Evolutionary conservation across 345 rosid species (phyloP), one percentile per base, ranked within the genome.

Genomic region (Bruguiera gymnorhiza): DNA sequence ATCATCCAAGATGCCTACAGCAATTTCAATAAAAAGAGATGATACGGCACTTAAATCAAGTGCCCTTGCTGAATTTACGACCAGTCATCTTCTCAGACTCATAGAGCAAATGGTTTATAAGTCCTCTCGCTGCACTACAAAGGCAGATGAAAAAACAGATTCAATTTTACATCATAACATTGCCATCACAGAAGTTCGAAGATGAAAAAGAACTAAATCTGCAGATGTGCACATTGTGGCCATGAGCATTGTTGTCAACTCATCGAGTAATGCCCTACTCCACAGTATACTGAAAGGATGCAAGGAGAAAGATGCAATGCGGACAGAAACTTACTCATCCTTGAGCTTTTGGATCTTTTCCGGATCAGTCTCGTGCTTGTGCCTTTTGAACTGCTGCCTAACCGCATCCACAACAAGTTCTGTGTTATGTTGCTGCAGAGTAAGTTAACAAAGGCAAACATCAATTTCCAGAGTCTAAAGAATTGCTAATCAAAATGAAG

Each of bases 81-180:
- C 99, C 95, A 34, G 94, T 73, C 80, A 83, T 53, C 85, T 79
- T 88, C 84, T 91, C 97, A 20, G 97, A 70, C 80, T 90, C 99
- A 1, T 84, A 82, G 54, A 95, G 82, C 62, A 92, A 88, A 79
- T 95, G 99, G 78, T 92, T 90, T 76, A 95, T 87, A 68, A 92
- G 97, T 74, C 97, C 98, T 67, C 98, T 86, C 18, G 99, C 99
- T 6, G 97, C 98, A 71, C 99, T 96, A 85, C 83, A 78, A 79
- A 26, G 10, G 46, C 18, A 43, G 48, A 11, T 3, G 19, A 70
- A 56, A 18, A 61, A 24, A 34, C 15, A 6, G 11, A 50, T 59
- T 27, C 54, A 51, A 30, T 39, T 36, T 36, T 13, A 2, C 3
- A 18, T 26, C 26, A 16, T 5, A 23, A n/a, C 13, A 4, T 46